Evolutionary conservation across 2,329 filamentous ascomycete species (phyloP), one percentile per base, ranked within the genome.

Genomic region (Fusarium veterinarium): DNA sequence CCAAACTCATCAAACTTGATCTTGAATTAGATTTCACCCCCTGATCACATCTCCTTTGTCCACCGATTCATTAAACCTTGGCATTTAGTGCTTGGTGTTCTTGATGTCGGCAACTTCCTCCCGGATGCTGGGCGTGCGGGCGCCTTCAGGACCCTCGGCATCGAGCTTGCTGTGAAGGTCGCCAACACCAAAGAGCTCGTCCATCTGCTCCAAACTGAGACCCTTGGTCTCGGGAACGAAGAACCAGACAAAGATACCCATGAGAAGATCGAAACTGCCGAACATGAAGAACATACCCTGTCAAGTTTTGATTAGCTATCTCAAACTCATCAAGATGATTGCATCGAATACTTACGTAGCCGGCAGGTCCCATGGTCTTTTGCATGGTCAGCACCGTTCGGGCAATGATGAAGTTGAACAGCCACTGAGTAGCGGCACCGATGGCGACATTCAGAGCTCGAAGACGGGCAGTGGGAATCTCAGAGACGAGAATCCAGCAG

Each of bases 361-460:
- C 83, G 30, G 79, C 79, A 30, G 79, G 71, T 25, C 83, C 84
- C 76, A 86, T 84, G 19, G 82, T 87, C 82, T 85, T 85, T 76
- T 93, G 84, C 91, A 93, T 93, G 51, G 88, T 90, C 4, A 91
- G 89, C 7, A 91, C 90, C 38, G 90, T 80, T 82, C 60, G 56
- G 7, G 91, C 91, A 63, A 93, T 90, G 14, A 93, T 88, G 68
- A 93, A 92, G 78, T 94, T 94, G 80, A 93, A 93, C 8, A 93
- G 80, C 91, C 91, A 93, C 76, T 93, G 91, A 0, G 90, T 92
- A 3, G 89, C 90, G 1, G 91, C 91, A 1, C 87, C 91, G 51
- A 93, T 84, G 4, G 91, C 87, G 11, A 93, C 91, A 76, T 93
- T 93, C 72, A 91, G 82, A 23, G 89, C 89, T 61, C 92, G 84